Percentiles rank a stretch among this genome's conserved stretches.
Conservation (phyloP, 2,329 filamentous ascomycete genomes). For the Graphiopsis chlorocephala region DNA sequence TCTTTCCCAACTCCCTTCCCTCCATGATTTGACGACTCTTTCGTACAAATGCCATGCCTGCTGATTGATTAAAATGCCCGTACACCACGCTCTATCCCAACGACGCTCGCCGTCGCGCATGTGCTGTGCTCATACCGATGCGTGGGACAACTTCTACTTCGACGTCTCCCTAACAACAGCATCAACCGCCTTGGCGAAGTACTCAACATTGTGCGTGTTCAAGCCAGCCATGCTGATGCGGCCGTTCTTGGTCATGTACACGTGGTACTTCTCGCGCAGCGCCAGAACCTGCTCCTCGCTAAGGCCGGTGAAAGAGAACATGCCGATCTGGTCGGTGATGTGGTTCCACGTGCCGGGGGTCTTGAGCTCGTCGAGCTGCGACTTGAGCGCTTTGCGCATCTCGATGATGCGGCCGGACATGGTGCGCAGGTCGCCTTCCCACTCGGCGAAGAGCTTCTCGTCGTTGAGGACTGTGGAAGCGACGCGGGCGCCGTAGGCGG, state of each 20-base stretch:
- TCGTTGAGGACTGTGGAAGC: slow-evolving; percentile 84
- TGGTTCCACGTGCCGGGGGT: slow-evolving; percentile 95
- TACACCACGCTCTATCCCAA: background rate
- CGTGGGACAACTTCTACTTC: background rate
- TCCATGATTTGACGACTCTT: background rate
- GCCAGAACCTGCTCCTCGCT: slow-evolving; percentile 69
- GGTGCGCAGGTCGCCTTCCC: slow-evolving; percentile 85
- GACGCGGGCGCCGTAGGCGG: slow-evolving; percentile 88
- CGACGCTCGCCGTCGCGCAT: slow-evolving; percentile 1
- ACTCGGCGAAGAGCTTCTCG: slow-evolving; percentile 74
- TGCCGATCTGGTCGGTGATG: slow-evolving; percentile 98
- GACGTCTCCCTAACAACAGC: slow-evolving; percentile 66
- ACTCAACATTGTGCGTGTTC: slow-evolving; percentile 87
- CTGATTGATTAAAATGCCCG: background rate
- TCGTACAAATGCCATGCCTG: background rate
- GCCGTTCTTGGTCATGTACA: slow-evolving; percentile 97
- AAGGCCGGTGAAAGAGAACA: slow-evolving; percentile 94
- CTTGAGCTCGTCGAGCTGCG: slow-evolving; percentile 76
- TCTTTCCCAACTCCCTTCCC: background rate
- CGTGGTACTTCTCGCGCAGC: slow-evolving; percentile 67
- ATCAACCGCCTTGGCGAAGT: slow-evolving; percentile 86
- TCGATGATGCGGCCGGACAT: slow-evolving; percentile 95
- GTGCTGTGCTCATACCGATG: slow-evolving; percentile 4
- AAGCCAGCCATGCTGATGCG: slow-evolving; percentile 98
- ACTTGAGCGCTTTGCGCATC: slow-evolving; percentile 78